Percentiles rank a stretch among this genome's conserved stretches.
phyloP scores from a whole-genome alignment of 1,284 basidiomycete species.

The Cerioporus squamosus region DNA sequence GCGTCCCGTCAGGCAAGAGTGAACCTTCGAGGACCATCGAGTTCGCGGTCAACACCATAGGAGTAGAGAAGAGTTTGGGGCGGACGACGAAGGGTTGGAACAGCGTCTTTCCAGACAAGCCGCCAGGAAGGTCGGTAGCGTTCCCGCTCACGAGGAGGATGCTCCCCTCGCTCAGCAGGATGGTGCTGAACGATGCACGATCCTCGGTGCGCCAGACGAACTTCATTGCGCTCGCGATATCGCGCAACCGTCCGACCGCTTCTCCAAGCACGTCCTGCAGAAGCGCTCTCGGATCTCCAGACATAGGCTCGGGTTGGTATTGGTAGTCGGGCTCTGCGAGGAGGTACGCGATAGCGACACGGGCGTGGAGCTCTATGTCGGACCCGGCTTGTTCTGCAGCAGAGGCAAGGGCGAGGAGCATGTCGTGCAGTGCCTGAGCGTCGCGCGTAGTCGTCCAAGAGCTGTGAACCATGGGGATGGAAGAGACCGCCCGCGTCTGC shows the following conservation, averaged over 20 bases:
- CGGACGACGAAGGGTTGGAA: constrained; percentile 20
- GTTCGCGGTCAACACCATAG: constrained; percentile 15
- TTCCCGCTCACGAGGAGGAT: constrained; percentile 20
- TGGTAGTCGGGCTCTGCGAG: constrained; percentile 12
- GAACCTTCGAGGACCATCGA: constrained; percentile 12
- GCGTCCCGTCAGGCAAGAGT: background rate
- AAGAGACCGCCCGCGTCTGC: background rate
- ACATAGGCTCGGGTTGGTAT: constrained; percentile 9
- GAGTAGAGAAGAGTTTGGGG: constrained; percentile 18
- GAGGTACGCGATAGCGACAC: constrained; percentile 16
- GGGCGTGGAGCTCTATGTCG: constrained; percentile 1
- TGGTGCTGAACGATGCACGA: constrained; percentile 13
- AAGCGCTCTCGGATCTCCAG: background rate
- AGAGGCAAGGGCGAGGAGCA: background rate
- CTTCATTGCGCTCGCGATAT: constrained; percentile 14
- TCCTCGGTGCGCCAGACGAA: constrained; percentile 11
- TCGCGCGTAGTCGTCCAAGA: constrained; percentile 1
- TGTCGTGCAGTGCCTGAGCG: background rate
- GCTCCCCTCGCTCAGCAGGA: constrained; percentile 12
- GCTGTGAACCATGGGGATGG: background rate
- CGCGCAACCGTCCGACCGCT: background rate
- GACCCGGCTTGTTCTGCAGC: background rate
- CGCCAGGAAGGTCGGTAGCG: background rate
- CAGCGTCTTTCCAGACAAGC: constrained; percentile 3
- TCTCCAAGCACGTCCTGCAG: background rate